Base-by-base conservation (phyloP, 2,329 filamentous ascomycete genomes). In the Escovopsis sp. region DNA sequence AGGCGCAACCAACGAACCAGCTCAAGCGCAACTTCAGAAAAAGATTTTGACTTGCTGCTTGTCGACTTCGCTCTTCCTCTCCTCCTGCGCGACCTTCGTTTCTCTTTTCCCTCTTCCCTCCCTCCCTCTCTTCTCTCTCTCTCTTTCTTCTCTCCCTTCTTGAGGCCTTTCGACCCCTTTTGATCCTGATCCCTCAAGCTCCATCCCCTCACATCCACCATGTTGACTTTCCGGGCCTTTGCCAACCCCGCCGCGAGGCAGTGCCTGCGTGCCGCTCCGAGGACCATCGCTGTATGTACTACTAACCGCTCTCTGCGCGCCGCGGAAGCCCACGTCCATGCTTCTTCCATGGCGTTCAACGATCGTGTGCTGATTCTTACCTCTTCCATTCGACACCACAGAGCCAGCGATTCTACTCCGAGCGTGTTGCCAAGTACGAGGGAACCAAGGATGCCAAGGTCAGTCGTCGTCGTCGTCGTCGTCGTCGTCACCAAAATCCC, bases 341-440 rank as follows among this genome's bases (percentile, higher is more conserved):
- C 9, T n/a, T 14, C 13, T 6, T 6, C 20, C 20, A 20, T 20
- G 20, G 20, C 20, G 20, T 20, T 20, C 20, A 20, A 30, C 7
- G 7, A 9, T 13, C 10, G 25, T 34, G 32, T 15, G 31, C 16
- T 30, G 33, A 30, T 12, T 6, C 4, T 24, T 20, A 4, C 10
- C 13, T 24, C 41, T 45, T 27, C 37, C 38, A 20, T 14, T 13
- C 13, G 11, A 4, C 9, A 24, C 34, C 34, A 7, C 49, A 76
- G 70, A 66, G 64, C 61, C 62, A 66, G 60, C 67, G 77, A 60
- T 74, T 64, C 65, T 88, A 81, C 69, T 76, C 75, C 47, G 76
- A 84, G 35, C 76, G 76, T 55, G 87, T 96, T 56, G 91, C 88
- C 64, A 84, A 91, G 71, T 98, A 95, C 72, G 81, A 85, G 58